Percentiles rank a stretch among this genome's conserved stretches.
Evolutionary conservation across 2,329 filamentous ascomycete species (phyloP).

Genomic region (Penicillium sp.): DNA sequence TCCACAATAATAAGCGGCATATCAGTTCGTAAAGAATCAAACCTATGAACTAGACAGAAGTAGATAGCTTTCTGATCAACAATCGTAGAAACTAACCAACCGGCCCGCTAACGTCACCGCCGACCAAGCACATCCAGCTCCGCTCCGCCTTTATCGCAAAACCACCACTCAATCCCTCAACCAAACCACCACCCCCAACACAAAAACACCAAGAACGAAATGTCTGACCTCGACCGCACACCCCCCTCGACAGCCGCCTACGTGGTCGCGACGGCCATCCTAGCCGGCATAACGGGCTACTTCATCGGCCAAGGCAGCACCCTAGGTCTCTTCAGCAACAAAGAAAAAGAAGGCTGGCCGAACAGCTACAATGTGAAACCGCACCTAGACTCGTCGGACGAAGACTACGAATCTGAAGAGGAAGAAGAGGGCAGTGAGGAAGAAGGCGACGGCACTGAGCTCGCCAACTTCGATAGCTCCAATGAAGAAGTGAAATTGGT

Average conservation of each 20-base stretch:
- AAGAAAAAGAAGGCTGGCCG: conserved; percentile 38
- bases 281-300: conserved; percentile 69
- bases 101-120: too few relatives aligned
- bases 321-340: conserved; percentile 68
- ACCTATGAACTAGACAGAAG: too few relatives aligned
- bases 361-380: conserved; percentile 48
- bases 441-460: conserved; percentile 39
- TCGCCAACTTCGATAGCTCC: conserved; percentile 44
- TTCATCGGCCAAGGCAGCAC: conserved; percentile 56
- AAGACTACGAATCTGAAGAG: conserved; percentile 46
- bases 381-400: conserved; percentile 37
- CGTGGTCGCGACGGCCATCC: conserved; percentile 62
- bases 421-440: conserved; percentile 58
- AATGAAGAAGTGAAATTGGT: conserved; percentile 88
- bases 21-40: too few relatives aligned
- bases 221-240: too few relatives aligned
- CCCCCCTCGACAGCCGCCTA: conserved; percentile 51
- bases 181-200: too few relatives aligned
- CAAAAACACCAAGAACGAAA: too few relatives aligned
- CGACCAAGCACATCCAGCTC: too few relatives aligned
- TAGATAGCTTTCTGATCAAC: too few relatives aligned
- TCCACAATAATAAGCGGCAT: too few relatives aligned
- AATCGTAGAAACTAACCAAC: too few relatives aligned
- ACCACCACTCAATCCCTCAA: too few relatives aligned
- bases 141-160: too few relatives aligned